Base-by-base conservation (phyloP, 441 rosid genomes). In the Pelargonium cotyledonis region DNA sequence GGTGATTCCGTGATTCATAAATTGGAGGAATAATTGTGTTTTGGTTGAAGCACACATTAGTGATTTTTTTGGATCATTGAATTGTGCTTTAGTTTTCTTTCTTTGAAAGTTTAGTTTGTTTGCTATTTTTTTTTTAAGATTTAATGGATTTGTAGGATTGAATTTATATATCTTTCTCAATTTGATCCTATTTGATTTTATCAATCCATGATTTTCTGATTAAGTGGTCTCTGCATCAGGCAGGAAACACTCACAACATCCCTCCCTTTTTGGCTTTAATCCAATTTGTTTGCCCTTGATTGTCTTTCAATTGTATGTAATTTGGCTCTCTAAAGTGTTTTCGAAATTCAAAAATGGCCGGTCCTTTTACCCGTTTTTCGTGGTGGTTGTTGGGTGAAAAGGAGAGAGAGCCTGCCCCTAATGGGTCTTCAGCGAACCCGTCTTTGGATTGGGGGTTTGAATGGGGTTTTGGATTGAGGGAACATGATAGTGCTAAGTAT, bases 311-410 rank as follows among this genome's bases (percentile, higher is more conserved):
- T 47, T 47, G 55, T 47, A 14, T 10, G 55, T 26, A 10, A 47
- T 47, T 47, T 47, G 15, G 55, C 55, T 47, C 55, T 47, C 55
- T 47, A 47, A 47, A 47, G 55, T n/a, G 31, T 26, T 47, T 47
- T 47, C 1, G 0, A 1, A 9, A 10, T 10, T 12, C 11, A 4
- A 47, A 47, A 47, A 89, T 89, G 95, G 89, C 88, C 55, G 74
- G 80, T 76, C 78, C 87, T 57, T 83, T 84, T 82, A 71, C 84
- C 43, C 77, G 83, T 70, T 76, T 89, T 38, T 82, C 92, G 8
- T 85, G 88, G 86, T 87, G 90, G 95, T 60, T 87, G 68, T 78
- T 84, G 77, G 83, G 88, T 74, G 88, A 85, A 64, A 85, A 84
- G 74, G 85, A 80, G 65, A 77, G 77, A 68, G 85, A 88, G 55